phyloP scores from a whole-genome alignment of 305 asterid genomes.

The Fraxinus angustifolia region DNA sequence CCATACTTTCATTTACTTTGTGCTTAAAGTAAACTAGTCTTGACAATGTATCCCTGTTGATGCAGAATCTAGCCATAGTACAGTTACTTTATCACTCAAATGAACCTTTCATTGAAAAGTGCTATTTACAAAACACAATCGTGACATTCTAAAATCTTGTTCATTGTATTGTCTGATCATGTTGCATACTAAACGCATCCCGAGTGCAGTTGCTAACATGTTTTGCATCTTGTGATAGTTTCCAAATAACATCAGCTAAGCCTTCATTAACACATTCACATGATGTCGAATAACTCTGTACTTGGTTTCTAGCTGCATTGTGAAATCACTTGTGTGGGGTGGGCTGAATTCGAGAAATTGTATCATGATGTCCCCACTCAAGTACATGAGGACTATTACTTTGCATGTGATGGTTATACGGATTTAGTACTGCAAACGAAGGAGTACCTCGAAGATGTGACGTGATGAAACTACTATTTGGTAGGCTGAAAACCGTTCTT shows the following conservation, averaged over 20 bases:
- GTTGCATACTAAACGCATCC: neutral
- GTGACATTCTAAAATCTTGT: no score
- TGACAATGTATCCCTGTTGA: neutral
- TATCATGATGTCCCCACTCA: conserved; percentile 40
- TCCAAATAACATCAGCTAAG: neutral
- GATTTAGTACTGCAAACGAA: conserved; percentile 28
- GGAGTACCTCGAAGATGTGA: conserved; percentile 28
- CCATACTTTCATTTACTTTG: neutral
- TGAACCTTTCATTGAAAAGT: neutral
- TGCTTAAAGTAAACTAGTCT: neutral
- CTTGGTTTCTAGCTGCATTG: neutral
- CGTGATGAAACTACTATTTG: conserved; percentile 17
- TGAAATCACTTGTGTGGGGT: neutral
- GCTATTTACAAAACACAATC: neutral
- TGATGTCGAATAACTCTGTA: neutral
- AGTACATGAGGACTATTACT: conserved; percentile 34
- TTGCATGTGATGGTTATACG: conserved; percentile 34
- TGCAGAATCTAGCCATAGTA: neutral
- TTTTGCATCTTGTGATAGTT: neutral
- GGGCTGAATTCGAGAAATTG: conserved; percentile 36
- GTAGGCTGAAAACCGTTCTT: conserved; percentile 19
- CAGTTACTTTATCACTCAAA: neutral
- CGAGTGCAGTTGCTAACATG: neutral
- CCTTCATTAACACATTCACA: neutral
- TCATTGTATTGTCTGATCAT: neutral